Base-by-base conservation (phyloP, 345 rosid genomes). In the Alliaria petiolata region DNA sequence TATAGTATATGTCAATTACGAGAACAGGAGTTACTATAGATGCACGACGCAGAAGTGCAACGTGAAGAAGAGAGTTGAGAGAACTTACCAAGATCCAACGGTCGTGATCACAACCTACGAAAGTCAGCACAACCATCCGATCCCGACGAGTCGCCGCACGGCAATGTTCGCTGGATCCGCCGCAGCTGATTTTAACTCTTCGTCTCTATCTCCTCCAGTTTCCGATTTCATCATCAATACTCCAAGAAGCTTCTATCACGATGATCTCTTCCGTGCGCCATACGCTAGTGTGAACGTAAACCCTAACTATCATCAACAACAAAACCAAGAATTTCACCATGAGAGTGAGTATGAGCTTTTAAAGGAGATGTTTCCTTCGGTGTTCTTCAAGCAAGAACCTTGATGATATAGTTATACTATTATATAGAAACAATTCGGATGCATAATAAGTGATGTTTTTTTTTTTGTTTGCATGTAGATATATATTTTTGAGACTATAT, bases 31-130 rank as follows among this genome's bases (percentile, higher is more conserved):
- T 80, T 93, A 93, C 72, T 93, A 93, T 33, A 76, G 96, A 75
- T 93, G 98, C 96, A 93, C 98, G 12, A 93, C 87, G 3, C 93
- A 85, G 74, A 90, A 85, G 51, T 93, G 97, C 71, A 84, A 73
- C 2, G 98, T 93, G 25, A 93, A 93, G 90, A 90, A 93, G 67
- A 71, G 97, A 7, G 93, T 93, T 7, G 98, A 93, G 50, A 83
- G 97, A 35, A 90, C 98, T 11, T 88, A 79, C 78, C 83, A 90
- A 66, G 97, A 93, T 65, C 97, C 96, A 34, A 74, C 98, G 19
- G 77, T 78, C 12, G 93, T 93, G 53, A 85, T 90, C 70, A 93
- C 98, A 38, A 93, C 97, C 1, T 93, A 90, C 13, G 97, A 93
- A 76, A 93, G 98, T 14, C 90, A 87, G 59, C 98, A 93, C 75